Base-by-base conservation (phyloP, 352 stramenopile species). In the Phytopythium oedochilum region DNA sequence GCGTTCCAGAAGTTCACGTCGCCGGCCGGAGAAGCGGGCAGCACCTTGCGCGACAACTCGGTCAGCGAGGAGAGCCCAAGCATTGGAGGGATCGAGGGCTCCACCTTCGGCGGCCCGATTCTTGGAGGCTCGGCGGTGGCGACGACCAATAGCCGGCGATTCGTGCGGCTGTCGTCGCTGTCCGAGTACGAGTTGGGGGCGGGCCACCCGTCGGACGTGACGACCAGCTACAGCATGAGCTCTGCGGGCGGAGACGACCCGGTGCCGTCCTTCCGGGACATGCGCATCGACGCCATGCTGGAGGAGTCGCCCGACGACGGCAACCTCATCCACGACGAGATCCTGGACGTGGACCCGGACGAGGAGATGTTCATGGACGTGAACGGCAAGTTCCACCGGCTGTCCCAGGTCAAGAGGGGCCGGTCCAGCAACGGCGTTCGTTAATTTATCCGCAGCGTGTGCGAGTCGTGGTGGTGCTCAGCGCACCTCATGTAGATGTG, bases 141-240 rank as follows among this genome's bases (percentile, higher is more conserved):
- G 15, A 55, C 54, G 6, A 72, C 48, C 50, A 60, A 69, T 25
- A 68, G 71, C 17, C 69, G 70, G 6, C 73, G 62, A 14, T 60
- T 70, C 26, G 63, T 75, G 40, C 63, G 71, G n/a, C 67, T 91
- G 23, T 79, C 78, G 40, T 84, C 75, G n/a, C 63, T 91, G 48
- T 58, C 77, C 51, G 80, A 91, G 57, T 88, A 84, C 57, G 75
- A 85, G 44, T 61, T 70, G 12, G 63, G 68, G 31, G 23, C 61
- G 61, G 44, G 53, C 36, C 62, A 53, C 40, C 54, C 63, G 22
- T 72, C 70, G 5, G 67, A 83, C 50, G 43, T 72, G 46, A 77
- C 74, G 5, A 73, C 71, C 10, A 61, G 63, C 8, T 75, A 66
- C 52, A 78, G 61, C 45, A 54, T 62, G 35, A 75, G 62, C 44